Evolutionary conservation across 805 yeast species (phyloP).

Genomic region (Pichia heedii): DNA sequence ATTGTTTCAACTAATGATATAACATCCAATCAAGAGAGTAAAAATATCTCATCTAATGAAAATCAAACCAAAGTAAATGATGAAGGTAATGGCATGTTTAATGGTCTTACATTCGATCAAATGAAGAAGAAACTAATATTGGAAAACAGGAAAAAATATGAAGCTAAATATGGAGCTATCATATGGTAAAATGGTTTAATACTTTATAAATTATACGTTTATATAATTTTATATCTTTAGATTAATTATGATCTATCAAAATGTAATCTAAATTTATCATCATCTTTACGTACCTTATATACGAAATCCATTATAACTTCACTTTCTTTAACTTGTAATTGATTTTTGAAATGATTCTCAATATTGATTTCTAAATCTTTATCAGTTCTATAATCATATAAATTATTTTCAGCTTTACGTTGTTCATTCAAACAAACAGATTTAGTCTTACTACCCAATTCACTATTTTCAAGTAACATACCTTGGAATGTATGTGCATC

Average conservation of each 20-base stretch:
- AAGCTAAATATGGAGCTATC: not conserved
- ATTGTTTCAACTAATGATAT: constrained; percentile 29
- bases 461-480: constrained; percentile 51
- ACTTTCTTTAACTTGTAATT: constrained; percentile 56
- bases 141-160: constrained; percentile 46
- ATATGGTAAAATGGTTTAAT: not conserved
- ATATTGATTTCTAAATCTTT: constrained; percentile 23
- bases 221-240: too few species aligned
- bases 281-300: constrained; percentile 72
- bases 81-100: constrained; percentile 21
- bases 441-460: constrained; percentile 63
- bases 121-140: constrained; percentile 51
- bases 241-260: constrained; percentile 19
- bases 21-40: constrained; percentile 29
- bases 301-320: constrained; percentile 84
- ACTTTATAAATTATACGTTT: too few species aligned
- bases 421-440: constrained; percentile 22
- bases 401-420: constrained; percentile 17
- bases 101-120: constrained; percentile 38
- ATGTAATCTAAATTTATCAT: constrained; percentile 31
- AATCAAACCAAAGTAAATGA: not conserved
- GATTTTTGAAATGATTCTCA: constrained; percentile 49
- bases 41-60: constrained; percentile 18
- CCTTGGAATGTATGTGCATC: constrained; percentile 62
- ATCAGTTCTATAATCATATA: constrained; percentile 24